Base-by-base conservation (phyloP, 495 filamentous ascomycete species). In the Melanomma pulvis-pyrius region DNA sequence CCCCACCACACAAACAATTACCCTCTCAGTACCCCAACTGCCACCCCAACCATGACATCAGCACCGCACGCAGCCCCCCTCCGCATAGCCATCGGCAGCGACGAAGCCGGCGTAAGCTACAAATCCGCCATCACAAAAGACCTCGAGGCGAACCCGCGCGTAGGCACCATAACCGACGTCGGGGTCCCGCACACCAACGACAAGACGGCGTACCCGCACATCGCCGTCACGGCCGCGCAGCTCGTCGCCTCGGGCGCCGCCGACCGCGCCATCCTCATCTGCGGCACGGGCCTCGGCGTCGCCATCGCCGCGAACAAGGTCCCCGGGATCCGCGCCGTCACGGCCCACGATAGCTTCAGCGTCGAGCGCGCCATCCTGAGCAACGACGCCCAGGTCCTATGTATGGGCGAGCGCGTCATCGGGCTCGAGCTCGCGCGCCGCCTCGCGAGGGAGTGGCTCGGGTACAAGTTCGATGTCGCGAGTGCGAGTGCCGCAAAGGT, bases 241-340 rank as follows among this genome's bases (percentile, higher is more conserved):
- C 82, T 89, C 22, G 86, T 93, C 64, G 81, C 80, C 24, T 80
- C 82, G 28, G 90, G 91, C 71, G 80, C 86, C 75, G 86, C 82
- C 21, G 91, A 96, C 76, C 87, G 91, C 34, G 91, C 90, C 1
- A 82, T 96, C 47, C 83, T 93, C 71, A 92, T 96, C 80, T 96
- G 91, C 79, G 91, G 91, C 12, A 96, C 91, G 4, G 91, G 91
- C 1, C 82, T 96, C 28, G 91, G 91, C 4, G 91, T 96, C 11
- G 91, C 91, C 65, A 96, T 96, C 75, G 78, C 84, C 24, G 91
- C 91, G 73, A 96, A 96, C 81, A 93, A 93, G 76, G 89, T 93
- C 59, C 89, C 87, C 58, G 91, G 91, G 19, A 87, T 96, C 67
- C 82, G 91, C 46, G 91, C 91, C 21, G 91, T 96, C 34, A 96